Conservation (phyloP, 441 rosid species). For the Erysimum cheiri region DNA sequence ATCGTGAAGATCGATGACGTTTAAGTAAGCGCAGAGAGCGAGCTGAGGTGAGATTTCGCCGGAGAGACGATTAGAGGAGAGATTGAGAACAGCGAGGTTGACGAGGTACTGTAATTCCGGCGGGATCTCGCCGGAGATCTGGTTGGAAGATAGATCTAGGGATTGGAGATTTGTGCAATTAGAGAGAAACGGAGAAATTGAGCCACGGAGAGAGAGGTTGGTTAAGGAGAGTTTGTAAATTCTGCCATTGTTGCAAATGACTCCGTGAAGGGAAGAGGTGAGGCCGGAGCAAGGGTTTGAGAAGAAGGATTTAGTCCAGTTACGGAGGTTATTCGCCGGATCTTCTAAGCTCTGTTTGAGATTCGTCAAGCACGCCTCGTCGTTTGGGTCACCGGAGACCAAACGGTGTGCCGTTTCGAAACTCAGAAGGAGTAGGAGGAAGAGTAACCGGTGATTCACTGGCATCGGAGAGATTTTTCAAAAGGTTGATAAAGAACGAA, state of each 20-base stretch:
- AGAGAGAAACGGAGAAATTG: conserved; percentile 78
- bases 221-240: conserved; percentile 87
- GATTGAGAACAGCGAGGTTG: conserved; percentile 90
- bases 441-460: conserved; percentile 39
- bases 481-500: conserved; percentile 16
- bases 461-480: conserved; percentile 11
- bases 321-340: conserved; percentile 65
- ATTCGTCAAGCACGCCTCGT: conserved; percentile 78
- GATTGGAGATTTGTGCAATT: conserved; percentile 93
- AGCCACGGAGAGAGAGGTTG: conserved; percentile 75
- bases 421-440: conserved; percentile 42
- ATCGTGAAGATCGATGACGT: conserved; percentile 88
- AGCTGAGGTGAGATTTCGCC: conserved; percentile 80
- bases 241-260: conserved; percentile 89
- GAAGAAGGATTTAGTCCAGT: conserved; percentile 76
- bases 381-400: conserved; percentile 71
- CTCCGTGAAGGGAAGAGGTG: conserved; percentile 78
- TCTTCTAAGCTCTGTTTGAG: conserved; percentile 63
- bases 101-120: conserved; percentile 73
- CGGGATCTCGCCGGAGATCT: conserved; percentile 79
- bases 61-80: conserved; percentile 73
- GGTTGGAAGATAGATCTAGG: conserved; percentile 89
- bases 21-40: conserved; percentile 83
- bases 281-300: conserved; percentile 78
- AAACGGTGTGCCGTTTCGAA: conserved; percentile 42